Evolutionary conservation across 2,329 filamentous ascomycete genomes (phyloP), one percentile per base, ranked within the genome.

Genomic region (Colletotrichum sp.): DNA sequence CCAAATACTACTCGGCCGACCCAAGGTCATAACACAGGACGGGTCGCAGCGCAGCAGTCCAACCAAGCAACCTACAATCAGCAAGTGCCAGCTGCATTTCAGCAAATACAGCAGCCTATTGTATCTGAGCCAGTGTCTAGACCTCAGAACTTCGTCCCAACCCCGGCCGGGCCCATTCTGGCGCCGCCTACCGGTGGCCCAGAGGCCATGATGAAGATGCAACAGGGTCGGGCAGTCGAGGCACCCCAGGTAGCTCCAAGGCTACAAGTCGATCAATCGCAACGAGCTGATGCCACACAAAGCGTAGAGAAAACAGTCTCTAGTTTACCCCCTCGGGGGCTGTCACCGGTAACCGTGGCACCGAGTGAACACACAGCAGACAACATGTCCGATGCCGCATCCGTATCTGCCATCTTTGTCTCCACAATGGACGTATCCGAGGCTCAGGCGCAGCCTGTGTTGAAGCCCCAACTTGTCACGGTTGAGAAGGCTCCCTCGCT

Each of bases 341-440:
- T 38, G 10, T 59, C 30, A 30, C 28, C 24, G 14, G 16, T 38
- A 21, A 36, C 34, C 4, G 30, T 3, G 5, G 21, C 43, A 4
- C 16, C 30, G 32, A 62, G n/a, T 55, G 28, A 36, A 21, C 55
- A 30, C 10, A 21, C 7, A 9, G n/a, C 21, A 13, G 74, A 76
- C 16, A 71, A 62, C 52, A 21, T 66, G 18, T 76, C 74, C 8
- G 74, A 80, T 68, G 70, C 69, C 28, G 79, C 76, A 16, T 80
- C 79, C 2, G 64, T 79, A 5, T 80, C 66, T 68, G 70, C 72
- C 26, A 75, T 75, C 21, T 80, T 79, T 2, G 69, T 79, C 6
- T 80, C 78, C 2, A 79, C 78, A 1, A 75, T 79, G 64, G 78
- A 80, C 30, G 76, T 80, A 10, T 73, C 74, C 2, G 79, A 80